Conservation (phyloP, 805 yeast genomes). For the Candida ponderosae region DNA sequence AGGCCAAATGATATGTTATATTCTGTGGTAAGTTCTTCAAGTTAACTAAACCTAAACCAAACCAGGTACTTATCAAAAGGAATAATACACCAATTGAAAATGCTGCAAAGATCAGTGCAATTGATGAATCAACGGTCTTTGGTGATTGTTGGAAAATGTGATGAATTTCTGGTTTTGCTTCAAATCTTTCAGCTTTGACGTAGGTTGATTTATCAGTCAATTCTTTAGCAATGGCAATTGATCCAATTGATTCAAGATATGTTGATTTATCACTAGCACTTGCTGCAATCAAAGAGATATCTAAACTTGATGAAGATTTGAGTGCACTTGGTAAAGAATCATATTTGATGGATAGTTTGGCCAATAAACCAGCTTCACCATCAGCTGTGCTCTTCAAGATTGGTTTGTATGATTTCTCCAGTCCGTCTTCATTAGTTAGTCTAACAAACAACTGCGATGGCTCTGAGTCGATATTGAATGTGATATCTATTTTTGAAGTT, state of each 20-base stretch:
- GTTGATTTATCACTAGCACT: constrained; percentile 6
- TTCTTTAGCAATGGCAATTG: constrained; percentile 11
- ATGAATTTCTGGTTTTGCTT: constrained; percentile 17
- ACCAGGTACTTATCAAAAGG: constrained; percentile 12
- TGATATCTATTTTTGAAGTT: constrained; percentile 9
- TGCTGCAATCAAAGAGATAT: constrained; percentile 11
- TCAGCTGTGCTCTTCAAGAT: constrained; percentile 6
- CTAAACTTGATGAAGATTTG: constrained; percentile 8
- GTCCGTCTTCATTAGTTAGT: constrained; percentile 12
- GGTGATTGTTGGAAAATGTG: constrained; percentile 18
- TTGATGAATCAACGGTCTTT: constrained; percentile 11
- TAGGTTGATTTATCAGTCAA: constrained; percentile 9
- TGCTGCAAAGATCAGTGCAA: constrained; percentile 13
- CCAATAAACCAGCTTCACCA: constrained; percentile 3
- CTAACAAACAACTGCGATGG: constrained; percentile 19
- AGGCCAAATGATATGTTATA: constrained; percentile 6
- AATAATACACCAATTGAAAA: constrained; percentile 9
- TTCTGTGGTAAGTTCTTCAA: constrained; percentile 13
- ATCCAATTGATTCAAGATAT: constrained; percentile 9
- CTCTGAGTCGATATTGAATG: constrained; percentile 9
- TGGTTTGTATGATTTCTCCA: constrained; percentile 19
- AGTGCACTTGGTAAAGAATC: constrained; percentile 16
- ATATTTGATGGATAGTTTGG: constrained; percentile 11
- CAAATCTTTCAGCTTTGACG: constrained; percentile 12
- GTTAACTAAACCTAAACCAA: constrained; percentile 11